Percentiles rank a stretch among this genome's conserved stretches.
Evolutionary conservation across 1,139 yeast genomes (phyloP).

Genomic region (Candida sanyaensis): DNA sequence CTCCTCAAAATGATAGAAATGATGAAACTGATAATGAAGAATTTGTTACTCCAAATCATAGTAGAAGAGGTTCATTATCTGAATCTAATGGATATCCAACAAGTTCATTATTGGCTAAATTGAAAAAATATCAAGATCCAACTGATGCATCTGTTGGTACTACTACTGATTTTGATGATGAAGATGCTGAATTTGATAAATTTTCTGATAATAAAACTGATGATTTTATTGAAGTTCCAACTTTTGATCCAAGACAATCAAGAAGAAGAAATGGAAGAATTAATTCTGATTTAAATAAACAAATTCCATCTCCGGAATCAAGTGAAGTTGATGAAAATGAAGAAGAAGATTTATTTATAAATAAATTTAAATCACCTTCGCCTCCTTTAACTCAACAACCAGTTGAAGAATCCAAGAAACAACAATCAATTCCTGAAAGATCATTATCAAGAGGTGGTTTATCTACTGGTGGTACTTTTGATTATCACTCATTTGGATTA

Average conservation of each 20-base stretch:
- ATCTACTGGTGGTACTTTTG: constrained; percentile 21
- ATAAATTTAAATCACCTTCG: constrained; percentile 4
- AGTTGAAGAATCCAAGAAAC: constrained; percentile 5
- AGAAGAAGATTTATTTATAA: constrained; percentile 11
- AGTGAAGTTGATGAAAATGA: constrained; percentile 16
- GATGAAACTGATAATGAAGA: constrained; percentile 10
- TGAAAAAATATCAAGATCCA: constrained; percentile 5
- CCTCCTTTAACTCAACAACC: not conserved
- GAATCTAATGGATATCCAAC: constrained; percentile 8
- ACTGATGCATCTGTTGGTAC: constrained; percentile 3
- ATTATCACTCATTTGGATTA: constrained; percentile 33
- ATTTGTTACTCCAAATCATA: constrained; percentile 10
- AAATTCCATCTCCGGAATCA: constrained; percentile 14
- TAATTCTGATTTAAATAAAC: not conserved
- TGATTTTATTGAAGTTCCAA: constrained; percentile 10
- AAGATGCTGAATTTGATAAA: constrained; percentile 4
- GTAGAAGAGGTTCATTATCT: constrained; percentile 13
- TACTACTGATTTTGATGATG: constrained; percentile 5
- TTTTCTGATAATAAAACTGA: constrained; percentile 3
- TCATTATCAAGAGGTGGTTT: constrained; percentile 15
- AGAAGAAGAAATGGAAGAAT: constrained; percentile 6
- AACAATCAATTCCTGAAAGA: constrained; percentile 13
- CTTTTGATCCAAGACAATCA: constrained; percentile 13
- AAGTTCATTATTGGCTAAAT: constrained; percentile 12
- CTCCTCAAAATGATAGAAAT: not conserved